Evolutionary conservation across 352 stramenopile genomes (phyloP).

Genomic region (Ochromonadaceae sp.): DNA sequence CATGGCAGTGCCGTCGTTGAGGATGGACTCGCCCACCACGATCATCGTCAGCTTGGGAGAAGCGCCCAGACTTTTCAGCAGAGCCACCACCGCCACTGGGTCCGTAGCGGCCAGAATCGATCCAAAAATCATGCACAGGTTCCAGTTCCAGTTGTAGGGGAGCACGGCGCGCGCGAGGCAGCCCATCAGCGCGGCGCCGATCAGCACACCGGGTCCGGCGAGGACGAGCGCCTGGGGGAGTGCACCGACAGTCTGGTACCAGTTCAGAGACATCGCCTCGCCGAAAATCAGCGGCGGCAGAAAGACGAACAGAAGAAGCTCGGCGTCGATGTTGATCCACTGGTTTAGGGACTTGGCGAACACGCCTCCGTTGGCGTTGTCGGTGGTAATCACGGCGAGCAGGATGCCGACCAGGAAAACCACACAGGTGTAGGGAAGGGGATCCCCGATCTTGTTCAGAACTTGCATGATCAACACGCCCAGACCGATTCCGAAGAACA

Average conservation of each 20-base stretch:
- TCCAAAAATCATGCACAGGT: constrained; percentile 34
- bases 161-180: constrained; percentile 33
- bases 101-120: constrained; percentile 39
- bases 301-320: constrained; percentile 45
- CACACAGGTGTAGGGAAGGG: constrained; percentile 6
- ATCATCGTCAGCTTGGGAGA: constrained; percentile 31
- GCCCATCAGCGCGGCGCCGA: constrained; percentile 33
- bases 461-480: not conserved
- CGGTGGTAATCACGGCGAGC: not conserved
- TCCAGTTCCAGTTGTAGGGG: constrained; percentile 36
- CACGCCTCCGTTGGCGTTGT: no score
- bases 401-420: constrained; percentile 4
- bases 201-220: constrained; percentile 35
- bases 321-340: constrained; percentile 30
- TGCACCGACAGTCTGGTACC: not conserved
- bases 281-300: constrained; percentile 47
- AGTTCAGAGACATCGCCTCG: constrained; percentile 29
- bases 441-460: not conserved
- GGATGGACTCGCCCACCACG: constrained; percentile 40
- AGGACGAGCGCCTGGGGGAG: constrained; percentile 28
- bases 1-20: constrained; percentile 45
- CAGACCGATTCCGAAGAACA: constrained; percentile 1
- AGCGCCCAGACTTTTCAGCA: constrained; percentile 37
- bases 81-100: constrained; percentile 39
- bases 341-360: constrained; percentile 9